phyloP scores from a whole-genome alignment of 495 filamentous ascomycete species.

The Cercophora scortea region DNA sequence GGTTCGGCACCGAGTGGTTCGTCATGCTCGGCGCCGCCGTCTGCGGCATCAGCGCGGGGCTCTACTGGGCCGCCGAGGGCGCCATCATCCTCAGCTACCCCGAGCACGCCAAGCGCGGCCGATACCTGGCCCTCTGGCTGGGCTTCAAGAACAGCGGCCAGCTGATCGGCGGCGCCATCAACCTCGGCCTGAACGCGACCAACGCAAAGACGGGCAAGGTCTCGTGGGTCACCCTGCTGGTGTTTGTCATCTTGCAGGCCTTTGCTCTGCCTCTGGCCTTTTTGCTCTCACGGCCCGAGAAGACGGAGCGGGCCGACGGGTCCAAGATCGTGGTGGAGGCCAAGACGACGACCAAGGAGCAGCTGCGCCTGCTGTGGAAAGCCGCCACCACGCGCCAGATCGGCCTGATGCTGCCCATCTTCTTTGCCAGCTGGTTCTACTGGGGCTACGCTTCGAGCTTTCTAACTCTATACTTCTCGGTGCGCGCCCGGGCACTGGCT shows the following conservation, averaged over 20 bases:
- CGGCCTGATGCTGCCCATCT: slow-evolving; percentile 8
- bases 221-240: slow-evolving; percentile 49
- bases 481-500: slow-evolving; percentile 53
- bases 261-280: slow-evolving; percentile 47
- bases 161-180: slow-evolving; percentile 57
- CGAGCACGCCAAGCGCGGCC: slow-evolving; percentile 53
- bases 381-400: slow-evolving; percentile 8
- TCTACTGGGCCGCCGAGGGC: slow-evolving; percentile 62
- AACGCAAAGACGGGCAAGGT: slow-evolving; percentile 48
- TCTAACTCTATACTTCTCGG: slow-evolving; percentile 50
- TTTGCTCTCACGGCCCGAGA: slow-evolving; percentile 41
- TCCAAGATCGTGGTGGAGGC: slow-evolving; percentile 46
- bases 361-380: slow-evolving; percentile 38
- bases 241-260: slow-evolving; percentile 56
- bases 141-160: slow-evolving; percentile 53
- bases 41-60: slow-evolving; percentile 55
- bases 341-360: slow-evolving; percentile 30
- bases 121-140: slow-evolving; percentile 54
- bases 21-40: slow-evolving; percentile 55
- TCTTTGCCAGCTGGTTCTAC: slow-evolving; percentile 50
- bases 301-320: slow-evolving; percentile 52
- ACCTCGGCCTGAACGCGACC: slow-evolving; percentile 51
- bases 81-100: slow-evolving; percentile 60
- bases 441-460: slow-evolving; percentile 59
- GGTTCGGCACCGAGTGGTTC: slow-evolving; percentile 55